These are phyloP conservation scores for Crucibulum laeve DNA, from an alignment of 768 basidiomycete species.

Conservation along the genomic window DNA sequence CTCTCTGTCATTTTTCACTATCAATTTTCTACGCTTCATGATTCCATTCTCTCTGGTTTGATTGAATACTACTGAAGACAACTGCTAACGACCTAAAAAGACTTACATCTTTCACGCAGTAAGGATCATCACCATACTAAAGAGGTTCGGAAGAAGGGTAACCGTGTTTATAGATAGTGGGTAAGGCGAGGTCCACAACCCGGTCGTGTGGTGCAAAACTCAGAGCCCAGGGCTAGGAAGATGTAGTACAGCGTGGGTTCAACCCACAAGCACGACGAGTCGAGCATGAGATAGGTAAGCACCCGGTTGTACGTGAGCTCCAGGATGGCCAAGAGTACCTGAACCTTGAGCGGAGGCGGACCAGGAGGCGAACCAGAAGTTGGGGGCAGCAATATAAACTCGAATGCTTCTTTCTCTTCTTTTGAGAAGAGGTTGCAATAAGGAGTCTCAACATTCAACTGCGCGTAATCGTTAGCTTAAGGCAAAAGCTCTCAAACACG, in stretches of 20 bases:
- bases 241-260: constrained; percentile 67
- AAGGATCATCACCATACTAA: constrained; percentile 65
- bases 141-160: constrained; percentile 74
- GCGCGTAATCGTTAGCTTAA: neutral
- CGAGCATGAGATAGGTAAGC: constrained; percentile 60
- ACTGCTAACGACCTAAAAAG: too few relatives aligned
- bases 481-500: neutral
- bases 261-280: constrained; percentile 56
- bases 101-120: constrained; percentile 76
- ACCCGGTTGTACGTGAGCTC: constrained; percentile 67
- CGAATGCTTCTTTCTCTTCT: constrained; percentile 56
- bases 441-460: constrained; percentile 84
- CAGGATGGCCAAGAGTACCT: constrained; percentile 68
- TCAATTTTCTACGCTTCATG: too few relatives aligned
- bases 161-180: constrained; percentile 82
- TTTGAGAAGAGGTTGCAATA: constrained; percentile 67
- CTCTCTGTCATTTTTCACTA: too few relatives aligned
- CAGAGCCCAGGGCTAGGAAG: constrained; percentile 68
- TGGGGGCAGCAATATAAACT: constrained; percentile 44
- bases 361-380: too few relatives aligned
- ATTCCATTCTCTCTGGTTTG: too few relatives aligned
- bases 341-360: constrained; percentile 55
- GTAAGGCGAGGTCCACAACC: constrained; percentile 49
- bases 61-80: too few relatives aligned
- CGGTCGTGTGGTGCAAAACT: constrained; percentile 30